These are phyloP conservation scores for Leucogyrophana mollusca DNA, from an alignment of 768 basidiomycete genomes.

Conservation along the genomic window DNA sequence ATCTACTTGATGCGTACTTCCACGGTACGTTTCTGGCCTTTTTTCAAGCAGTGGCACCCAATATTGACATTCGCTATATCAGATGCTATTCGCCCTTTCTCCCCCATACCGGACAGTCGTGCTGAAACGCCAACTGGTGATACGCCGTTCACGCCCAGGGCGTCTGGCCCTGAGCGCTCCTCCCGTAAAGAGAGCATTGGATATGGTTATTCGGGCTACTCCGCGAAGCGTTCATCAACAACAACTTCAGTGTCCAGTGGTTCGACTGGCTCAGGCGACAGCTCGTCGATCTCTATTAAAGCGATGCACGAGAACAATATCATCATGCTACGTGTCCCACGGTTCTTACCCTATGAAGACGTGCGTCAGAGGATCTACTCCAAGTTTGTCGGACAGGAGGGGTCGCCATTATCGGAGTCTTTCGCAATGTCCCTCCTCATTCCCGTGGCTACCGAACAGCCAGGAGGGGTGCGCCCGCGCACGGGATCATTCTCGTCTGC, in stretches of 20 bases:
- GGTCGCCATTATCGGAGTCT: constrained; percentile 46
- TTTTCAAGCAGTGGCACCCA: neutral
- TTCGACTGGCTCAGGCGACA: constrained; percentile 28
- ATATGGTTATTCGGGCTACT: constrained; percentile 2
- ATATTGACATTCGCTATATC: constrained; percentile 1
- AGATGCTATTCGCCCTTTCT: constrained; percentile 22
- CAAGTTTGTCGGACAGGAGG: constrained; percentile 66
- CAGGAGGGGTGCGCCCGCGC: constrained; percentile 22
- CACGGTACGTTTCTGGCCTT: constrained; percentile 25
- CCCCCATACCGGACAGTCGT: constrained; percentile 9
- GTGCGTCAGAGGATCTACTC: constrained; percentile 59
- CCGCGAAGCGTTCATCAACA: constrained; percentile 25
- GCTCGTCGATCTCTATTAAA: constrained; percentile 52
- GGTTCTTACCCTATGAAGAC: constrained; percentile 45
- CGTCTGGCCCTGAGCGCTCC: neutral
- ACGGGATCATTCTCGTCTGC: constrained; percentile 34
- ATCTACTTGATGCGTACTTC: constrained; percentile 42
- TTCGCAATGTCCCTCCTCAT: constrained; percentile 64
- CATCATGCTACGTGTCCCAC: constrained; percentile 57
- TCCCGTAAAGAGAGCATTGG: neutral
- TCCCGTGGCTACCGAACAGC: no score
- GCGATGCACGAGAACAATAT: constrained; percentile 61
- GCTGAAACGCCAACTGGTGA: constrained; percentile 21
- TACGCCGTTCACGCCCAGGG: neutral
- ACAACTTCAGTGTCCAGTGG: constrained; percentile 37